Evolutionary conservation across 1,139 yeast species (phyloP), one percentile per base, ranked within the genome.

Genomic region (Geotrichum europaeum): DNA sequence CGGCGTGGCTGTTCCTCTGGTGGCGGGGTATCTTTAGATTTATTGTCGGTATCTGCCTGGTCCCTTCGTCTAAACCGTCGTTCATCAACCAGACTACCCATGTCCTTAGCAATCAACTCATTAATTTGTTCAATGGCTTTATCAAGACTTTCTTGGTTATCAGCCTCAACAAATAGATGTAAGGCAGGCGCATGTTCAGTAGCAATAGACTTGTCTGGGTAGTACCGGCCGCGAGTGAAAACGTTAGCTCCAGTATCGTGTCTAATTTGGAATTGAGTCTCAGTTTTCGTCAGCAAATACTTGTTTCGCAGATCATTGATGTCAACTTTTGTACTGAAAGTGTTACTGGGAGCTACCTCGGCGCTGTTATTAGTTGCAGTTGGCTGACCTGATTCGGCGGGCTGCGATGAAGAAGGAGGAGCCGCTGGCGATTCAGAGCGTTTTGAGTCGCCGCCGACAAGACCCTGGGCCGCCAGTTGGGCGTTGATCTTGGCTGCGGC

Each of bases 271-370:
- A 64, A 64, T 59, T 70, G 76, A 1, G 77, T 74, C 25, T 71
- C 68, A 13, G 67, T 72, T 61, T 75, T 75, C 32, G 78, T 75
- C 56, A 75, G 67, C 58, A 75, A 64, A 60, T 75, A 76, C 57
- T 75, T 70, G 68, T 75, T 76, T 25, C 76, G 68, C 55, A 74
- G 61, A 56, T 75, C 77, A 59, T 75, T 75, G 57, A 75, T 75
- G 30, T 74, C 77, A 57, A 75, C 67, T 25, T 71, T 72, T 13
- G 47, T 49, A 18, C 36, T 45, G 13, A 40, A 40, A 7, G 47
- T 18, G 9, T 40, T 40, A 5, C n/a, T n/a, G 15, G 25, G 24
- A n/a, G 51, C 52, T n/a, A 53, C 10, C n/a, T 45, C 45, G 20
- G 57, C 10, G 6, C 20, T 47, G 32, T 28, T 15, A 22, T 30